These are phyloP conservation scores for Friedmanniomyces simplex DNA, from an alignment of 495 filamentous ascomycete genomes.

Conservation along the genomic window DNA sequence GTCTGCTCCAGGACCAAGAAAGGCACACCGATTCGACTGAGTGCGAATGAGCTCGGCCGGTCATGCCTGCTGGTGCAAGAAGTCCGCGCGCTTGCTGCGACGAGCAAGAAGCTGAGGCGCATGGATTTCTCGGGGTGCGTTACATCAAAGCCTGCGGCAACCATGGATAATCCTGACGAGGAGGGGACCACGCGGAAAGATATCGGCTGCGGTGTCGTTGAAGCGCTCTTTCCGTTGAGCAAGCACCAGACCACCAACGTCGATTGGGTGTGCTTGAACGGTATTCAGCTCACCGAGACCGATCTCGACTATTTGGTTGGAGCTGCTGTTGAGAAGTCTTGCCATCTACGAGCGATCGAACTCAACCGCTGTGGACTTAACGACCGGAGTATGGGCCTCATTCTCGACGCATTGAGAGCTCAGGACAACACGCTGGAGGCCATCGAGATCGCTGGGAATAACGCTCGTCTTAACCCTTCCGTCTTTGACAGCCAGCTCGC, in stretches of 20 bases:
- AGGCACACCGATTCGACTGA: conserved; percentile 45
- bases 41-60: conserved; percentile 47
- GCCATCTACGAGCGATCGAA: conserved; percentile 70
- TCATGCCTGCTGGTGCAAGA: conserved; percentile 62
- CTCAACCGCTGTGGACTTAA: conserved; percentile 67
- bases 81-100: conserved; percentile 58
- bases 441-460: conserved; percentile 67
- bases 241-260: conserved; percentile 62
- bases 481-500: conserved; percentile 52
- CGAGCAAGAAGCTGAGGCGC: conserved; percentile 49
- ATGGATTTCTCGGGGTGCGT: conserved; percentile 55
- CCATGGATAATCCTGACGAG: conserved; percentile 39
- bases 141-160: conserved; percentile 39
- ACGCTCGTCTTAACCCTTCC: conserved; percentile 57
- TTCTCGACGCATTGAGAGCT: conserved; percentile 47
- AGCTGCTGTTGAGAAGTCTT: conserved; percentile 51
- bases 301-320: conserved; percentile 66
- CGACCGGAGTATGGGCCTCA: conserved; percentile 44
- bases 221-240: conserved; percentile 69
- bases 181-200: conserved; percentile 44
- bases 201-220: conserved; percentile 65
- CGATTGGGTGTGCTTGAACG: conserved; percentile 71
- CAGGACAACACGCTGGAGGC: conserved; percentile 67
- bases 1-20: conserved; percentile 48
- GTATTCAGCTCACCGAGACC: conserved; percentile 70